A percentile compares a stretch with the other conserved stretches of the same genome.
phyloP scores from a whole-genome alignment of 1,284 basidiomycete species.

The Naganishia sp. region DNA sequence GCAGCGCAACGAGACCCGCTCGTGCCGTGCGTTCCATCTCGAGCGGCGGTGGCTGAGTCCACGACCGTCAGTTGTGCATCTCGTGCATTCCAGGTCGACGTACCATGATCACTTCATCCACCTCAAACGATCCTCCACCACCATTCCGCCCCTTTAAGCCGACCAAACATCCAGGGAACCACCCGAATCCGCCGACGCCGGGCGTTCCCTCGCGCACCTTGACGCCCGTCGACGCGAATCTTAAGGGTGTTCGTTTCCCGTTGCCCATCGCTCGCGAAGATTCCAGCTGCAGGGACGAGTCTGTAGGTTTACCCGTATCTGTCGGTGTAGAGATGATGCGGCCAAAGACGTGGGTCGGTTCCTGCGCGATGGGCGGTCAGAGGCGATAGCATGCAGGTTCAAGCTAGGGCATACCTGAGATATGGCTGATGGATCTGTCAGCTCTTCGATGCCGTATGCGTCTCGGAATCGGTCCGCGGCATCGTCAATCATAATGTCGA shows the following conservation, averaged over 20 bases:
- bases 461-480: constrained; percentile 70
- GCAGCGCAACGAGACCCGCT: constrained; percentile 44
- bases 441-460: constrained; percentile 68
- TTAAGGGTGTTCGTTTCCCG: constrained; percentile 69
- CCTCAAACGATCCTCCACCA: constrained; percentile 81
- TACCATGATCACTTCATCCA: constrained; percentile 78
- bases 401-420: constrained; percentile 63
- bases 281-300: constrained; percentile 73
- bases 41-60: constrained; percentile 52
- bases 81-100: constrained; percentile 49
- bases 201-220: constrained; percentile 66
- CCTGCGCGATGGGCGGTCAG: constrained; percentile 55
- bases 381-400: neutral
- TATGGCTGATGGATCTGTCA: constrained; percentile 73
- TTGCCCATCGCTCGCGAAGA: constrained; percentile 74
- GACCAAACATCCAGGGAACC: constrained; percentile 88
- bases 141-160: constrained; percentile 89
- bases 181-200: constrained; percentile 67
- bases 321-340: constrained; percentile 72
- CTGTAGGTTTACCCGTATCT: constrained; percentile 66
- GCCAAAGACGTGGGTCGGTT: constrained; percentile 74
- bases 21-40: constrained; percentile 47
- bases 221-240: constrained; percentile 61
- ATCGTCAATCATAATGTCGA: constrained; percentile 83
- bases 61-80: constrained; percentile 38